These are phyloP conservation scores for Hymenoscyphus occultus DNA, from an alignment of 2,329 filamentous ascomycete genomes.

Conservation along the genomic window DNA sequence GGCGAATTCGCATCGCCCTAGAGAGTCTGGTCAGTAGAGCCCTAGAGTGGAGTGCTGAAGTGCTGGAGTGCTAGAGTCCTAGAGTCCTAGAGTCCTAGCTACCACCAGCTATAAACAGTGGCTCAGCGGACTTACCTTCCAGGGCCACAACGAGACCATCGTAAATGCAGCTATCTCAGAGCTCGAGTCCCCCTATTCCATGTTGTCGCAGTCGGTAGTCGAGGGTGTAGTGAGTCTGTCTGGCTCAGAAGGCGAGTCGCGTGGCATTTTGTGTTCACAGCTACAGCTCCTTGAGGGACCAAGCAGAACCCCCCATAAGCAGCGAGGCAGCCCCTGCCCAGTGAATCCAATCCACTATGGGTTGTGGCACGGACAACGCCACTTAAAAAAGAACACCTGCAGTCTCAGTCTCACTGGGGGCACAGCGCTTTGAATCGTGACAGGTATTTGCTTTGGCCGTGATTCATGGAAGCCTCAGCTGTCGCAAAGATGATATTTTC, in stretches of 20 bases:
- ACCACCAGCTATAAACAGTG: not conserved
- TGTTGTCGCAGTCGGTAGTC: not conserved
- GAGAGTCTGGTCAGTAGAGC: conserved; percentile 13
- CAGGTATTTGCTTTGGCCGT: conserved; percentile 12
- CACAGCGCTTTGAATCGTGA: conserved; percentile 7
- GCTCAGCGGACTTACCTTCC: conserved; percentile 56
- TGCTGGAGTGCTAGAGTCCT: too few species aligned
- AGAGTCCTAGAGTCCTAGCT: not conserved
- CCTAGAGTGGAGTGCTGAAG: not conserved
- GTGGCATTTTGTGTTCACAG: conserved; percentile 8
- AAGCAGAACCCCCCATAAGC: not conserved
- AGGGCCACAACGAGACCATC: conserved; percentile 87
- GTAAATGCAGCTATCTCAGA: conserved; percentile 21
- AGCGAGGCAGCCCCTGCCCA: not conserved
- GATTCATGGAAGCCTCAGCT: not conserved
- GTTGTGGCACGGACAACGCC: not conserved
- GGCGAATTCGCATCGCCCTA: conserved; percentile 79
- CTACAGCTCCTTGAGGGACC: not conserved
- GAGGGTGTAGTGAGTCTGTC: not conserved
- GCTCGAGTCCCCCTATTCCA: not conserved
- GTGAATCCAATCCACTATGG: not conserved
- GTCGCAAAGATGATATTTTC: conserved; percentile 17
- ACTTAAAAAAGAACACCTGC: not conserved
- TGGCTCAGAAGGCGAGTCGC: not conserved
- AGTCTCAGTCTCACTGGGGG: not conserved